These are phyloP conservation scores for Solanum dulcamara DNA, from an alignment of 257 asterid species.

Conservation along the genomic window DNA sequence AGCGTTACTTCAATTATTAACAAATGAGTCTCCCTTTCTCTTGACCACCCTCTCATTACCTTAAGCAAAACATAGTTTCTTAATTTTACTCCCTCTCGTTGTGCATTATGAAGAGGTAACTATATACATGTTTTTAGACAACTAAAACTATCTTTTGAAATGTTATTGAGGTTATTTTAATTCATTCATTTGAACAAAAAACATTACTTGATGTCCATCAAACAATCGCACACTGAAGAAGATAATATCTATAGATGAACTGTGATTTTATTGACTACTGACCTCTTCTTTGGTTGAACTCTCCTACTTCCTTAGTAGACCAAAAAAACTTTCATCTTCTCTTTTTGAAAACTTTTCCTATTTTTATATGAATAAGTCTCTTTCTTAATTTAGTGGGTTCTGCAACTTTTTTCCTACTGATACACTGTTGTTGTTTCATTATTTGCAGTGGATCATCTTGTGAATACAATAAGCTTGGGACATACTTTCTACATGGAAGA, in stretches of 20 bases:
- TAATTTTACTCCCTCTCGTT: neutral
- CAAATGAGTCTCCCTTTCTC: neutral
- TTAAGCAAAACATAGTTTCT: neutral
- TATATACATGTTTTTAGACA: neutral
- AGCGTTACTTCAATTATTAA: neutral
- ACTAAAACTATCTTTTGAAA: neutral
- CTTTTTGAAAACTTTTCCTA: neutral
- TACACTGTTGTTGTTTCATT: neutral
- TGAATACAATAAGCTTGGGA: conserved; percentile 69
- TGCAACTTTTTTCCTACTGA: neutral
- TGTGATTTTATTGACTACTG: neutral
- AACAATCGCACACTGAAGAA: neutral
- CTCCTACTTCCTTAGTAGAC: neutral
- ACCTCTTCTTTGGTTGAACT: neutral
- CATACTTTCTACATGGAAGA: conserved; percentile 91
- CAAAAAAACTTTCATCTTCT: too few species aligned
- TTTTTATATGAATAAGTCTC: too few species aligned
- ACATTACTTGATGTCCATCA: neutral
- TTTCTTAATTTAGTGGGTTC: neutral
- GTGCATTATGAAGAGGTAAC: neutral
- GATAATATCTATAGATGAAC: neutral
- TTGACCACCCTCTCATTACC: neutral
- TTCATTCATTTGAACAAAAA: neutral
- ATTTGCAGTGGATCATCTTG: conserved; percentile 82
- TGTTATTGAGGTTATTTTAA: neutral